Conservation (phyloP, 2,329 filamentous ascomycete genomes). For the Colletotrichum karsti region DNA sequence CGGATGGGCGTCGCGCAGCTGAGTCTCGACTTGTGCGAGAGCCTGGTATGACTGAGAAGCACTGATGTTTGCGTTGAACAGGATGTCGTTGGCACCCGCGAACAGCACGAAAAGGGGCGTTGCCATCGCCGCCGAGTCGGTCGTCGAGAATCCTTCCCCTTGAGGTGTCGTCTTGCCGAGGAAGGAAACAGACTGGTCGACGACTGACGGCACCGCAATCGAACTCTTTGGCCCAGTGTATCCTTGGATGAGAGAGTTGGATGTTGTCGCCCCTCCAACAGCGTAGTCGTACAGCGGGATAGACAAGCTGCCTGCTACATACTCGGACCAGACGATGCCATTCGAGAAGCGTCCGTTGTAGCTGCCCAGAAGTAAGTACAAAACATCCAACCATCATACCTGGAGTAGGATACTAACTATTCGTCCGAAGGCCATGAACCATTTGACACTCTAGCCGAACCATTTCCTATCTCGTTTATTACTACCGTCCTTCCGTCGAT, state of each 20-base stretch:
- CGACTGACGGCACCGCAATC: conserved; percentile 14
- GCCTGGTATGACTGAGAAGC: conserved; percentile 16
- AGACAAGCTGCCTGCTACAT: conserved; percentile 19
- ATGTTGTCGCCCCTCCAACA: conserved; percentile 18
- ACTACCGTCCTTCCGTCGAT: not conserved
- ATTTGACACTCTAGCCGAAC: conserved; percentile 13
- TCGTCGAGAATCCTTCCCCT: not conserved
- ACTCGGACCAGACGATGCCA: conserved; percentile 24
- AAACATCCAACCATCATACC: rapidly evolving
- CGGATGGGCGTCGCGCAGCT: not conserved
- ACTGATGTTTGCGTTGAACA: conserved; percentile 22
- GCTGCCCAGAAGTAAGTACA: not conserved
- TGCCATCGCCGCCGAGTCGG: not conserved
- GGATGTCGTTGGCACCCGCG: conserved; percentile 13
- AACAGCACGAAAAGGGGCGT: conserved; percentile 7
- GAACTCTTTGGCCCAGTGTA: conserved; percentile 13
- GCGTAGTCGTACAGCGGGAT: conserved; percentile 27
- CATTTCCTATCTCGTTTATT: not conserved
- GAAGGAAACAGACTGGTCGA: conserved; percentile 10
- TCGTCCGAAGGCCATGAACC: conserved; percentile 14
- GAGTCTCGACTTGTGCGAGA: not conserved
- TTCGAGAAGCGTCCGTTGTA: conserved; percentile 23
- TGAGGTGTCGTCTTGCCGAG: not conserved
- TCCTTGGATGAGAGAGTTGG: conserved; percentile 11
- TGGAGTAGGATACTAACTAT: not conserved